Evolutionary conservation across 2,329 filamentous ascomycete genomes (phyloP).

Genomic region (Neocucurbitaria cava): DNA sequence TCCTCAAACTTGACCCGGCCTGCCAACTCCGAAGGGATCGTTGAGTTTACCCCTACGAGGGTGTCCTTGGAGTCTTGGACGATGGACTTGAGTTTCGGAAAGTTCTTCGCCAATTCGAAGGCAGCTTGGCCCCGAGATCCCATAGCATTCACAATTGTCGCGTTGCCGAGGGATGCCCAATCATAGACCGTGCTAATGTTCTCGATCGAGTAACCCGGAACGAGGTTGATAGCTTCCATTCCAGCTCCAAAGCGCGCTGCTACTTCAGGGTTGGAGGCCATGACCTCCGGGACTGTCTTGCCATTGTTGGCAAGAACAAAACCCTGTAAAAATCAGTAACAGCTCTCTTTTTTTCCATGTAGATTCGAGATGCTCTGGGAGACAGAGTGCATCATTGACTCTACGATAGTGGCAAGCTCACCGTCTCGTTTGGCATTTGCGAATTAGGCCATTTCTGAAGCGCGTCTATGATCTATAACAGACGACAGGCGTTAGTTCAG

Average conservation of each 20-base stretch:
- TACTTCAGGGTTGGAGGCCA: constrained; percentile 10
- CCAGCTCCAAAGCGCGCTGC: constrained; percentile 14
- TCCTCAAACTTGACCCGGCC: constrained; percentile 9
- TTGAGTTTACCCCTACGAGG: constrained; percentile 3
- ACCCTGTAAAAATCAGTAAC: constrained; percentile 15
- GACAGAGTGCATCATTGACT: too few relatives aligned
- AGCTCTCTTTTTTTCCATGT: too few relatives aligned
- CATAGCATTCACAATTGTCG: constrained; percentile 8
- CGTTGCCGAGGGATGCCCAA: constrained; percentile 17
- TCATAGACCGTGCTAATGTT: constrained; percentile 14
- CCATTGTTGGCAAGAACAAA: constrained; percentile 19
- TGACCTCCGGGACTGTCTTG: constrained; percentile 15
- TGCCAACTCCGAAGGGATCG: constrained; percentile 10
- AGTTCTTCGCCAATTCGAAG: constrained; percentile 14
- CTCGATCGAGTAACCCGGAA: constrained; percentile 10
- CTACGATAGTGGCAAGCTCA: too few relatives aligned
- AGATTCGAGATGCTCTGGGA: too few relatives aligned
- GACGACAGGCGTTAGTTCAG: constrained; percentile 4
- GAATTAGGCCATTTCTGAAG: constrained; percentile 22
- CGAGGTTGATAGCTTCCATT: constrained; percentile 12
- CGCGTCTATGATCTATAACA: constrained; percentile 14
- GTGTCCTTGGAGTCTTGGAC: constrained; percentile 15
- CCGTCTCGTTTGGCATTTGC: constrained; percentile 14
- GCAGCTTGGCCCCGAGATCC: constrained; percentile 17
- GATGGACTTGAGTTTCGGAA: constrained; percentile 8